A percentile compares a stretch with the other conserved stretches of the same genome.
Evolutionary conservation across 805 yeast species (phyloP).

Genomic region (Saturnispora quitensis): DNA sequence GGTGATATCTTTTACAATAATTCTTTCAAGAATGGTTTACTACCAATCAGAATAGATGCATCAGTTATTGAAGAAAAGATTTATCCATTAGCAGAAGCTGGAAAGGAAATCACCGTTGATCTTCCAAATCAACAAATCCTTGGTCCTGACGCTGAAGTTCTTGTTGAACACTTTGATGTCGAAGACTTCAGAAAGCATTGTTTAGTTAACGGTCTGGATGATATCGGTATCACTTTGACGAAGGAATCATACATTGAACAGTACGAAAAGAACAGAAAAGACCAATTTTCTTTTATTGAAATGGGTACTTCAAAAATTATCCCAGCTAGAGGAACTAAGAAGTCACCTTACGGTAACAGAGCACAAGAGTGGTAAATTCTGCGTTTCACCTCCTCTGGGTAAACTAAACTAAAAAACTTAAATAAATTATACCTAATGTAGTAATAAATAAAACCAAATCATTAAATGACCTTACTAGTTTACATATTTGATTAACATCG

Average conservation of each 20-base stretch:
- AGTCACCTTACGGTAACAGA: slow-evolving; percentile 53
- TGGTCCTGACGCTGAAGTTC: slow-evolving; percentile 57
- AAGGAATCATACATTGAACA: slow-evolving; percentile 68
- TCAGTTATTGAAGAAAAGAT: slow-evolving; percentile 63
- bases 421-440: not conserved
- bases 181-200: slow-evolving; percentile 94
- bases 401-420: too few relatives aligned
- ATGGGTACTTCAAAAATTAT: slow-evolving; percentile 60
- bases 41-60: slow-evolving; percentile 87
- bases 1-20: slow-evolving; percentile 98
- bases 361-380: slow-evolving; percentile 63
- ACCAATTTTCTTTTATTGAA: slow-evolving; percentile 83
- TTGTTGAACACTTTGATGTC: slow-evolving; percentile 76
- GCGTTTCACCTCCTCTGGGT: too few relatives aligned
- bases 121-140: slow-evolving; percentile 76
- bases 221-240: slow-evolving; percentile 89
- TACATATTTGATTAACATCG: not conserved
- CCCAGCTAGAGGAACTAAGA: slow-evolving; percentile 62
- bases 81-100: slow-evolving; percentile 71
- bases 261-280: slow-evolving; percentile 72
- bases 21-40: slow-evolving; percentile 90
- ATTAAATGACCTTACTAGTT: not conserved
- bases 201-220: slow-evolving; percentile 89
- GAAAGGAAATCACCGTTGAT: slow-evolving; percentile 67
- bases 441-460: not conserved